These are phyloP conservation scores for Evernia prunastri DNA, from an alignment of 495 filamentous ascomycete species.

Conservation along the genomic window DNA sequence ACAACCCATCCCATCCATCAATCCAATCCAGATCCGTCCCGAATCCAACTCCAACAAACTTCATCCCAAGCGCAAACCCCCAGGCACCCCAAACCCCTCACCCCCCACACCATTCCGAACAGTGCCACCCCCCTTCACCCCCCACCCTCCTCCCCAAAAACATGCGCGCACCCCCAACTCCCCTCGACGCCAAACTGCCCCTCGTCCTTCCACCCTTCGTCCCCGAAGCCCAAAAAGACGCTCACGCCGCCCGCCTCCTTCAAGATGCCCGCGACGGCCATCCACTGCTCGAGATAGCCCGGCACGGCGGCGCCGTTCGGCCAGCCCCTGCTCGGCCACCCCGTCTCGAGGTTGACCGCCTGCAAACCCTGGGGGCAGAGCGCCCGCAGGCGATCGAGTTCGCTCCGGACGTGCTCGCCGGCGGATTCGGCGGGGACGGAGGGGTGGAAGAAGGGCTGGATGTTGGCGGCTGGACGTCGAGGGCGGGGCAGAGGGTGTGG, in stretches of 20 bases:
- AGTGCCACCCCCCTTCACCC: not conserved
- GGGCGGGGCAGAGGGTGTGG: conserved; percentile 54
- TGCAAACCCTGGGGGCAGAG: conserved; percentile 54
- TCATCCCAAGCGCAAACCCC: too few species aligned
- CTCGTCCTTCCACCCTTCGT: conserved; percentile 76
- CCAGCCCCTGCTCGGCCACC: conserved; percentile 71
- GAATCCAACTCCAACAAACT: too few species aligned
- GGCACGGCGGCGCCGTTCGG: conserved; percentile 67
- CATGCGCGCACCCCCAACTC: conserved; percentile 57
- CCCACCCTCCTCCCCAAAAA: conserved; percentile 14
- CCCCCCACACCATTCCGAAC: too few species aligned
- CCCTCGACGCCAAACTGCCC: conserved; percentile 71
- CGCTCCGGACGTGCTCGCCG: conserved; percentile 61
- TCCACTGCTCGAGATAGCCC: conserved; percentile 56
- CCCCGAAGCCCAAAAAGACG: conserved; percentile 65
- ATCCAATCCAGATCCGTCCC: too few species aligned
- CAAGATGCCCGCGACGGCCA: conserved; percentile 62
- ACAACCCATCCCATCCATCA: too few species aligned
- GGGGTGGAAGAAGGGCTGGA: conserved; percentile 91
- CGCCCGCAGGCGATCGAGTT: conserved; percentile 58
- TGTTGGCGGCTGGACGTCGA: conserved; percentile 79
- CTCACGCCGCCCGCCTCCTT: conserved; percentile 41
- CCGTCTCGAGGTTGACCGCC: conserved; percentile 78
- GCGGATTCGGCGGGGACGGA: conserved; percentile 53
- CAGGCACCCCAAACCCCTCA: too few species aligned